These are phyloP conservation scores for Gossypium schwendimanii DNA, from an alignment of 441 rosid genomes.

Conservation along the genomic window DNA sequence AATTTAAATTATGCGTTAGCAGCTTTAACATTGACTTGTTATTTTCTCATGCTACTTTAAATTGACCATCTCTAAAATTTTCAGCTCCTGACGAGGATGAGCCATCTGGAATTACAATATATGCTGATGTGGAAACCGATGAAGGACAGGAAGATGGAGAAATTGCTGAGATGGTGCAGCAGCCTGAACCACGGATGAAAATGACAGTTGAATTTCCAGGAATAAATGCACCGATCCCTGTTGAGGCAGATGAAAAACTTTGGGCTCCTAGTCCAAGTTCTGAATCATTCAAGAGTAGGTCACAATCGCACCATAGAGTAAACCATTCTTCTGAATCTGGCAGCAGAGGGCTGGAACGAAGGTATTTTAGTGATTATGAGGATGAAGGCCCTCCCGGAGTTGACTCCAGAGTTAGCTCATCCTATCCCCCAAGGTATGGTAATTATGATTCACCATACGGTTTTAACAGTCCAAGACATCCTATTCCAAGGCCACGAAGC, in stretches of 20 bases:
- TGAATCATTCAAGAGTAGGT: constrained; percentile 30
- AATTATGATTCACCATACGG: constrained; percentile 20
- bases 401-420: constrained; percentile 29
- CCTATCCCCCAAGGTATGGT: constrained; percentile 48
- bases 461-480: constrained; percentile 17
- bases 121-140: constrained; percentile 46
- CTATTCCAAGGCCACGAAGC: constrained; percentile 18
- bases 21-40: not conserved
- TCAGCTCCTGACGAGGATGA: constrained; percentile 54
- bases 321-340: constrained; percentile 31
- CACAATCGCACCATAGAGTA: constrained; percentile 25
- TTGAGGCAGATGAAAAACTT: constrained; percentile 53
- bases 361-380: constrained; percentile 30
- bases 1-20: not conserved
- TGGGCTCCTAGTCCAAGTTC: constrained; percentile 51
- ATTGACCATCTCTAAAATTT: constrained; percentile 11
- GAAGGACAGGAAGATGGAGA: constrained; percentile 74
- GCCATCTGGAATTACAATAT: constrained; percentile 79
- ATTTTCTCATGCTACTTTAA: constrained; percentile 3
- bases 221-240: constrained; percentile 78
- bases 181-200: constrained; percentile 39
- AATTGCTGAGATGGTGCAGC: constrained; percentile 33
- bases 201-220: constrained; percentile 75
- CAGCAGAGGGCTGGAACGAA: constrained; percentile 41
- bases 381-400: constrained; percentile 58